A percentile compares a stretch with the other conserved stretches of the same genome.
Conservation (phyloP, 2,329 filamentous ascomycete genomes). For the Lasiodiplodia sp. region DNA sequence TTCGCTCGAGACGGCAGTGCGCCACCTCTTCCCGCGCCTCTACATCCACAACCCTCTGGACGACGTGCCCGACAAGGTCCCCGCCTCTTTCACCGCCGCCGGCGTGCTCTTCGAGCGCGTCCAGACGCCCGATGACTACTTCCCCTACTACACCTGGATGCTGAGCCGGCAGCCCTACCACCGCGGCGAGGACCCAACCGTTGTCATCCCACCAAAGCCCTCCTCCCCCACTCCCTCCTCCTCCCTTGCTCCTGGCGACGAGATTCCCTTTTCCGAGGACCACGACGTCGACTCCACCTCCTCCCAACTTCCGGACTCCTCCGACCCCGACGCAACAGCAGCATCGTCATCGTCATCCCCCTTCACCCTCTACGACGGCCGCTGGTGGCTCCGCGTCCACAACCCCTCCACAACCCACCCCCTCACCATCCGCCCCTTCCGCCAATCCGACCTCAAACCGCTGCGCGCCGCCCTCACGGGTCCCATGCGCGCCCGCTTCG, state of each 20-base stretch:
- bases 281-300: neutral
- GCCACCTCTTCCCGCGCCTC: conserved; percentile 51
- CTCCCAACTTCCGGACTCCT: neutral
- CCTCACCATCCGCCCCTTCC: conserved; percentile 49
- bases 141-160: conserved; percentile 32
- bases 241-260: neutral
- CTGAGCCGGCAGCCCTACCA: conserved; percentile 28
- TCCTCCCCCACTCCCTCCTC: neutral
- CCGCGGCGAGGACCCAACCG: conserved; percentile 11
- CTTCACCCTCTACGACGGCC: conserved; percentile 61
- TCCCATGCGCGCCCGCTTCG: conserved; percentile 26
- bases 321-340: neutral
- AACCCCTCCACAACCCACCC: conserved; percentile 38
- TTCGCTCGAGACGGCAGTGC: conserved; percentile 51
- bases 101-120: conserved; percentile 35
- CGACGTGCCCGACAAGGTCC: conserved; percentile 29
- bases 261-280: neutral
- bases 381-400: conserved; percentile 62
- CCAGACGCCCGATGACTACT: neutral
- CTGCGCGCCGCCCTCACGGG: conserved; percentile 18
- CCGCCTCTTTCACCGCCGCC: conserved; percentile 36
- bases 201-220: conserved; percentile 6
- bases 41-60: conserved; percentile 18
- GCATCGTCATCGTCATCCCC: neutral
- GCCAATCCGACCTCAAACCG: conserved; percentile 33